These are phyloP conservation scores for Calonectria pseudoreteaudii DNA, from an alignment of 2,329 filamentous ascomycete genomes.

Conservation along the genomic window DNA sequence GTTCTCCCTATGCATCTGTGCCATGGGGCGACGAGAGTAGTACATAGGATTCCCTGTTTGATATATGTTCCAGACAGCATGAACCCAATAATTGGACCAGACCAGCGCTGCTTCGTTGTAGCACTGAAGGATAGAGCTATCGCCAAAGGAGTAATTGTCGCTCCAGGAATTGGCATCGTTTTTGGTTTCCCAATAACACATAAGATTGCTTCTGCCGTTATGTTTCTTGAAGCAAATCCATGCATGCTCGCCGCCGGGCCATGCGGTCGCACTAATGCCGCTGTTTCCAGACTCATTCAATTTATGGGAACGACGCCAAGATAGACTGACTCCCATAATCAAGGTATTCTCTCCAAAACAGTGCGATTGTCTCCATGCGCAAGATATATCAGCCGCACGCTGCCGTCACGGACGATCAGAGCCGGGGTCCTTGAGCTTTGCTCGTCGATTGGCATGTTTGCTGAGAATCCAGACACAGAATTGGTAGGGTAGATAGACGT, in stretches of 20 bases:
- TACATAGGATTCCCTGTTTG: background rate
- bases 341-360: background rate
- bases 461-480: background rate
- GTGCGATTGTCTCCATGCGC: background rate
- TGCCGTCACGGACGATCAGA: background rate
- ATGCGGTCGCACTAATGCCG: background rate
- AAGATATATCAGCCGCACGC: background rate
- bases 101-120: background rate
- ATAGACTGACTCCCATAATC: background rate
- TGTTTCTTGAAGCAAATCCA: background rate
- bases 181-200: background rate
- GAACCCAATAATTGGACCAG: background rate
- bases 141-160: background rate
- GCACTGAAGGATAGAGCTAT: background rate
- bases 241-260: background rate
- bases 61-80: background rate
- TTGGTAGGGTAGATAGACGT: background rate
- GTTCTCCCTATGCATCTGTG: background rate
- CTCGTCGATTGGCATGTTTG: background rate
- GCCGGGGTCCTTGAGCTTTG: background rate
- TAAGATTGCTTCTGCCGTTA: background rate
- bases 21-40: background rate
- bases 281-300: background rate
- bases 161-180: background rate
- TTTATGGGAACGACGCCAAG: background rate